Evolutionary conservation across 2,329 filamentous ascomycete genomes (phyloP), one percentile per base, ranked within the genome.

Genomic region (Teratosphaeria zuluensis): DNA sequence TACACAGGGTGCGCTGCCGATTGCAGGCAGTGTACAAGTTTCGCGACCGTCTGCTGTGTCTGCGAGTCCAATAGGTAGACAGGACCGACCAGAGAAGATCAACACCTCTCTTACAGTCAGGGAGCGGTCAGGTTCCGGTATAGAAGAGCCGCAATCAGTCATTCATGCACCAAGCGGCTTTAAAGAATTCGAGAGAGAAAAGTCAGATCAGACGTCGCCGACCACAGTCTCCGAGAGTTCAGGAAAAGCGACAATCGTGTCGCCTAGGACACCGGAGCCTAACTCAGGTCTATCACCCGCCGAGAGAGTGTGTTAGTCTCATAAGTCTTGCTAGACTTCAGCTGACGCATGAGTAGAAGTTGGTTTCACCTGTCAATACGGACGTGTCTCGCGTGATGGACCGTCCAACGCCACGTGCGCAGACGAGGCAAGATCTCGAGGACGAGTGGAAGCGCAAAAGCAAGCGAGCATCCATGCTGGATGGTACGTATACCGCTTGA

Each of bases 81-180:
- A 72, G 62, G 58, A 62, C 55, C 69, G 74, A 68, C 73, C 76
- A 53, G 70, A 69, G 32, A 75, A 74, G 68, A 73, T 82, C 54
- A 73, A 81, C 62, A 82, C 78, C 7, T 66, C 72, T 32, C 64
- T 78, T 19, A 68, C 74, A 11, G 62, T 66, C 53, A 69, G 72
- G 56, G 62, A 69, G 31, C 71, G 75, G 68, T 86, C 71, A 77
- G 85, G 70, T 56, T 81, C 81, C 28, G 57, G 64, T 28, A 85
- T 85, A 61, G 90, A 95, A 64, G 90, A 92, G 65, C 87, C 90
- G 28, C 82, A 90, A 56, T 96, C 92, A 1, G 92, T 95, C 57
- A 96, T 96, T 65, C 92, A 96, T 78, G 90, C 89, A 16, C 91
- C 92, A 0, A 81, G 90, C 63, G 89, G 87, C 62, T 96, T 94